Percentiles rank a stretch among this genome's conserved stretches.
Conservation (phyloP, 2,329 filamentous ascomycete genomes). For the Aspergillus uvarum region DNA sequence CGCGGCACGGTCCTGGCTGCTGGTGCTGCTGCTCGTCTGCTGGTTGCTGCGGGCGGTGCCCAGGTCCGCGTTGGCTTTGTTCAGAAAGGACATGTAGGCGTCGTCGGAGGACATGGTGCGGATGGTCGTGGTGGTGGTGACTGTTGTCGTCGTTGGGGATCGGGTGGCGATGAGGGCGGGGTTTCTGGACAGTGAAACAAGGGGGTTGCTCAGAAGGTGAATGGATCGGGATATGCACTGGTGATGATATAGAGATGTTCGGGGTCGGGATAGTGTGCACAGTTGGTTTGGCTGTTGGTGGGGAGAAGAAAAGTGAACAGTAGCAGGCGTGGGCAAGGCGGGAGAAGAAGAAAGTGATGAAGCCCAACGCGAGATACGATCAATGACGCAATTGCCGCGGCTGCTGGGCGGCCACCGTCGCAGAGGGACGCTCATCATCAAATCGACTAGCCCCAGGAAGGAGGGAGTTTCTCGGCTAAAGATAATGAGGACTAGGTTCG, state of each 20-base stretch:
- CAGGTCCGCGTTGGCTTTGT: conserved; percentile 77
- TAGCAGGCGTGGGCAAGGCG: not conserved
- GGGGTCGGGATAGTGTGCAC: not conserved
- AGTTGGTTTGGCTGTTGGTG: not conserved
- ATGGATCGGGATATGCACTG: not conserved
- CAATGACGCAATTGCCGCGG: conserved; percentile 28
- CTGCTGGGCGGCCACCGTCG: conserved; percentile 18
- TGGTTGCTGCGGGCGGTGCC: conserved; percentile 29
- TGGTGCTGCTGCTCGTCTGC: conserved; percentile 11
- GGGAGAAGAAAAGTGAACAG: not conserved
- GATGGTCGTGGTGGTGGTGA: conserved; percentile 10
- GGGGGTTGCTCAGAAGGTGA: not conserved
- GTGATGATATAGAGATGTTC: not conserved
- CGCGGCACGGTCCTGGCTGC: conserved; percentile 17
- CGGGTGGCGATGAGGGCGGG: not conserved
- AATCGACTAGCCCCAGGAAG: not conserved
- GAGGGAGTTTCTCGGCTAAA: not conserved
- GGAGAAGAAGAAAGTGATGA: conserved; percentile 11
- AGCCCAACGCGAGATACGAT: conserved; percentile 18
- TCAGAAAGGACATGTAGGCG: conserved; percentile 78
- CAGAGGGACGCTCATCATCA: conserved; percentile 7
- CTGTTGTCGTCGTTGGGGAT: not conserved
- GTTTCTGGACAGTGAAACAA: not conserved
- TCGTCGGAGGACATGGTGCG: conserved; percentile 63
- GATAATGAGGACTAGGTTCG: not conserved